These are phyloP conservation scores for Auxenochlorella pyrenoidosa DNA, from an alignment of 139 green algal species.

Conservation along the genomic window DNA sequence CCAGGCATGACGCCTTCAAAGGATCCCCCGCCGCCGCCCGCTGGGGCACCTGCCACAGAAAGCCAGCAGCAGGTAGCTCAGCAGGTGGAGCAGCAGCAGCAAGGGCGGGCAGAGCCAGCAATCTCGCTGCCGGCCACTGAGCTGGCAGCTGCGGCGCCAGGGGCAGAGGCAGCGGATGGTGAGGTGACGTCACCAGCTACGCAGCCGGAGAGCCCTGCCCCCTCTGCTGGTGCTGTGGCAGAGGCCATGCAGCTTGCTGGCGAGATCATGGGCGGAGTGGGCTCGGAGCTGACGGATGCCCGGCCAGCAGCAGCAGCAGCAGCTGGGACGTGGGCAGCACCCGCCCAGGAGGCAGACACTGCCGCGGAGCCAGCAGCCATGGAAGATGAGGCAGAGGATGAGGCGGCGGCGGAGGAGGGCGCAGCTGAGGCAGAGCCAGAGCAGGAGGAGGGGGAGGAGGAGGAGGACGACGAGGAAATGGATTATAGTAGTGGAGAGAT, in stretches of 20 bases:
- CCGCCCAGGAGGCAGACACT: background rate
- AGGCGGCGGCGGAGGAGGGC: background rate
- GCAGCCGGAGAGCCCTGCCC: background rate
- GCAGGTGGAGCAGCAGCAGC: slow-evolving; percentile 10
- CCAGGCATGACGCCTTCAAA: background rate
- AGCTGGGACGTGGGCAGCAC: background rate
- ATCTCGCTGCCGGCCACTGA: background rate
- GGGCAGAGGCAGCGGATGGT: background rate
- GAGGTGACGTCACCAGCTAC: background rate
- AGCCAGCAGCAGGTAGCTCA: slow-evolving; percentile 16
- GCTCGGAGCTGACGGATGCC: background rate
- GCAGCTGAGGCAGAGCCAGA: no score
- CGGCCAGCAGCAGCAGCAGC: background rate
- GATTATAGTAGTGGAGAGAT: background rate
- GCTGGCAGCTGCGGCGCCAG: background rate
- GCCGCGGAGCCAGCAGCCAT: background rate
- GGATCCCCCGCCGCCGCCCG: background rate
- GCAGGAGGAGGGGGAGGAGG: background rate
- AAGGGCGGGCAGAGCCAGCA: background rate
- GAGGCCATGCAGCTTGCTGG: slow-evolving; percentile 2
- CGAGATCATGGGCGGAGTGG: background rate
- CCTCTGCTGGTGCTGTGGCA: background rate
- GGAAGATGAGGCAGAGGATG: background rate
- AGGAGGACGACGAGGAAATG: background rate
- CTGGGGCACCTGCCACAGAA: background rate